Conservation (phyloP, 2,329 filamentous ascomycete genomes). For the Juglanconis sp. region DNA sequence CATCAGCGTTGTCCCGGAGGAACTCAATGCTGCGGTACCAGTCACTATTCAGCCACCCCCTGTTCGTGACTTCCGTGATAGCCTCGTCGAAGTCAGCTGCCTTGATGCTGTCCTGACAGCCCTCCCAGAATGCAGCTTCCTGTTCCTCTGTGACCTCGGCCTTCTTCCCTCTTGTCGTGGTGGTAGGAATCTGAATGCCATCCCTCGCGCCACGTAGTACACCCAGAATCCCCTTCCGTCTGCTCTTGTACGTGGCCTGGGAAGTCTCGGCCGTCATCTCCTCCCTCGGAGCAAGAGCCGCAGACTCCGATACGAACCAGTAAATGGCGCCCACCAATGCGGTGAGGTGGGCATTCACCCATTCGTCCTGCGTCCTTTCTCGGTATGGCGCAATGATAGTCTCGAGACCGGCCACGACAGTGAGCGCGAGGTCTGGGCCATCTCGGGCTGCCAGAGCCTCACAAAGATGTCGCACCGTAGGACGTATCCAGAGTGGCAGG, state of each 20-base stretch:
- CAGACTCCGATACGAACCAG: conserved; percentile 55
- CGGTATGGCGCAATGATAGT: conserved; percentile 44
- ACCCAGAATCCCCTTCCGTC: conserved; percentile 44
- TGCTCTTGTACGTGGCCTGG: conserved; percentile 43
- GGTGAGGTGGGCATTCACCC: conserved; percentile 46
- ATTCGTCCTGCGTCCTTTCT: conserved; percentile 43
- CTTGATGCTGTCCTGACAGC: conserved; percentile 44
- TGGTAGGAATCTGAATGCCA: conserved; percentile 31
- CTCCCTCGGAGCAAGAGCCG: conserved; percentile 36
- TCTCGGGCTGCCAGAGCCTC: conserved; percentile 47
- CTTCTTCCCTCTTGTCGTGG: conserved; percentile 39
- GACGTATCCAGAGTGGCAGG: conserved; percentile 67
- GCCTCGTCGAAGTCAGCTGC: conserved; percentile 59
- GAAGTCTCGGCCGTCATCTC: conserved; percentile 4
- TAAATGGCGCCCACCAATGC: conserved; percentile 59
- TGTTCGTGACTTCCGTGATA: conserved; percentile 54
- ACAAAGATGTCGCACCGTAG: conserved; percentile 64
- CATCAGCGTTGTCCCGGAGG: conserved; percentile 39
- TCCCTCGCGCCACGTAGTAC: conserved; percentile 37
- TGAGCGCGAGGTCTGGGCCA: conserved; percentile 62
- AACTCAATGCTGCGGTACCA: conserved; percentile 63
- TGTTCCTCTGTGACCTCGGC: conserved; percentile 40
- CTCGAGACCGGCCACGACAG: conserved; percentile 73
- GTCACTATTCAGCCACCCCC: conserved; percentile 57
- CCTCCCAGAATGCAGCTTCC: conserved; percentile 41